These are phyloP conservation scores for Phyllosticta citribraziliensis DNA, from an alignment of 2,329 filamentous ascomycete genomes.

Conservation along the genomic window DNA sequence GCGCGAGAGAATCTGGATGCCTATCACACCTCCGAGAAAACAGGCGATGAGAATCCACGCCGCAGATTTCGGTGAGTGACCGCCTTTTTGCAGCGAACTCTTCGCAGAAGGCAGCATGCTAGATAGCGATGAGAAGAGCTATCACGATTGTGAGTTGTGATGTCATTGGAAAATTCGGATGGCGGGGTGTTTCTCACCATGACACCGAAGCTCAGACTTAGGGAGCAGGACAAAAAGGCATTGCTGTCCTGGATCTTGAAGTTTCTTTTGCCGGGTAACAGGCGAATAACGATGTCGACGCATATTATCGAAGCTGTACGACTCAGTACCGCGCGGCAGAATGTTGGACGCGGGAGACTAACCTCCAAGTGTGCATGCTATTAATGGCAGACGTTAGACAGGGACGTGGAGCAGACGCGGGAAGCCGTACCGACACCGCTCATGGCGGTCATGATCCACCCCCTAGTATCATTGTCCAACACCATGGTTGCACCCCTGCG, in stretches of 20 bases:
- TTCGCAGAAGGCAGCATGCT: slow-evolving; percentile 87
- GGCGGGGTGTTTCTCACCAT: slow-evolving; percentile 54
- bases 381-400: slow-evolving; percentile 3
- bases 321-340: slow-evolving; percentile 4
- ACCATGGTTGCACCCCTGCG: slow-evolving; percentile 4
- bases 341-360: slow-evolving; percentile 9
- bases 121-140: slow-evolving; percentile 88
- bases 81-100: slow-evolving; percentile 61
- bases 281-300: slow-evolving; percentile 66
- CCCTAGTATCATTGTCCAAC: slow-evolving; percentile 56
- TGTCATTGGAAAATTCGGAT: slow-evolving; percentile 12
- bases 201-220: slow-evolving; percentile 90
- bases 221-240: slow-evolving; percentile 72
- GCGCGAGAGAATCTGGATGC: slow-evolving; percentile 64
- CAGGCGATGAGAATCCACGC: slow-evolving; percentile 59
- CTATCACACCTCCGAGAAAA: slow-evolving; percentile 63
- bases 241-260: slow-evolving; percentile 89
- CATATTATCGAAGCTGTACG: slow-evolving; percentile 69
- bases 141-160: background rate
- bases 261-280: slow-evolving; percentile 60
- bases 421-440: slow-evolving; percentile 59
- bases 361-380: slow-evolving; percentile 31
- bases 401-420: slow-evolving; percentile 7
- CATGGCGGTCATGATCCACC: slow-evolving; percentile 81
- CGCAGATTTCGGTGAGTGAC: slow-evolving; percentile 56